Evolutionary conservation across 345 rosid genomes (phyloP), one percentile per base, ranked within the genome.

Genomic region (Xanthoceras sorbifolium): DNA sequence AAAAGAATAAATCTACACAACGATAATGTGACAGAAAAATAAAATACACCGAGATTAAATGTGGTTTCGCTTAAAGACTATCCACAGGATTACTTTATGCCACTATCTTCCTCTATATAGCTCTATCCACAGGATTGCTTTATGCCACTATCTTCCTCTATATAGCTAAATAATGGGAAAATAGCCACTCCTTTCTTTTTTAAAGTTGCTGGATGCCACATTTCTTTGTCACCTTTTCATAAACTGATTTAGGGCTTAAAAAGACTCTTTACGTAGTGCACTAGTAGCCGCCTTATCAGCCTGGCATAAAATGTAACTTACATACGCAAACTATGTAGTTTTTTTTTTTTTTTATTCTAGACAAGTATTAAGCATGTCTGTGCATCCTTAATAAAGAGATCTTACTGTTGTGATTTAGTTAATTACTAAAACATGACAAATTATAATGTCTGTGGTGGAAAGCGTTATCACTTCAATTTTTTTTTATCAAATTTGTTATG

Each of bases 401-500:
- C 3, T 72, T 50, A 14, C 6, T 61, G 3, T 32, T 17, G 17
- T 52, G 40, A 62, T 66, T 40, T 14, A 26, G 59, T 28, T 22
- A 14, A 6, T 14, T 12, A 63, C n/a, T 42, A 61, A 40, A 34
- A 44, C 38, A 4, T 64, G 15, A 18, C 52, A 77, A 74, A 32
- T 31, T 60, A 59, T 50, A 25, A 52, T 26, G 52, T 64, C 23
- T 18, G n/a, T 78, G 74, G 60, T 59, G 29, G 48, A 73, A 69
- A 68, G 77, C 69, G 12, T 63, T 46, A 26, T 20, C 42, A 73
- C 68, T 29, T 31, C 26, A 11, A 54, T 29, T 36, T 76, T 25
- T 54, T 74, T 57, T 14, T 68, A 42, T 42, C 46, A 42, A 42
- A 65, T 79, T 76, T 64, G 32, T 31, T 62, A 42, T 14, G 64